Conservation (phyloP, 306 rosid genomes). For the Casuarina glauca region DNA sequence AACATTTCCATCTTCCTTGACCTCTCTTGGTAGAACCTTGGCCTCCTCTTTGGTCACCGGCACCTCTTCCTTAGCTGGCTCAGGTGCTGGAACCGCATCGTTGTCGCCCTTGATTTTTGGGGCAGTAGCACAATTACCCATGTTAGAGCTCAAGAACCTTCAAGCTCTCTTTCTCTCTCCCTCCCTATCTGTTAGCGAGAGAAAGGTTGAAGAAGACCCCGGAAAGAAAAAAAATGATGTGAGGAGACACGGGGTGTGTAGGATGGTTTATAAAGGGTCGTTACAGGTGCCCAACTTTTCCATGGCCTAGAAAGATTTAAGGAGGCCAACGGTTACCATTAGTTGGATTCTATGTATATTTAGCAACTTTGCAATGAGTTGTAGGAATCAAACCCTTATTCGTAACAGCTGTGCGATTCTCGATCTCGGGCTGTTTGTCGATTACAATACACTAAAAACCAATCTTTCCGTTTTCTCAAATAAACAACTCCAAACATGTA, state of each 20-base stretch:
- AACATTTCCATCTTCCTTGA: neutral
- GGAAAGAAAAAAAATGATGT: neutral
- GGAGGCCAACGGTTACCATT: too few species aligned
- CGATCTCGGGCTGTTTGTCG: too few species aligned
- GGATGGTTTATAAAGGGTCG: too few species aligned
- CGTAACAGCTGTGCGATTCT: too few species aligned
- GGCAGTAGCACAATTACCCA: constrained; percentile 35
- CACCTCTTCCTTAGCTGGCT: constrained; percentile 8
- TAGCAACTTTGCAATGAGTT: too few species aligned
- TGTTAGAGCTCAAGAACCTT: neutral
- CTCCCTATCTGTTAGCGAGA: constrained; percentile 23
- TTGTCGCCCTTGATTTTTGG: constrained; percentile 35
- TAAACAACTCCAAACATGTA: too few species aligned
- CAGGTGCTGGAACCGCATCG: neutral
- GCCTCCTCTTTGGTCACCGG: neutral
- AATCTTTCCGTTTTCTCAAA: too few species aligned
- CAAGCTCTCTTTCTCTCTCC: neutral
- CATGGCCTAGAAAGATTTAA: too few species aligned
- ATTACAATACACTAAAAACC: too few species aligned
- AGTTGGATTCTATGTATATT: too few species aligned
- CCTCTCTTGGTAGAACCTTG: neutral
- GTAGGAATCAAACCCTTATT: too few species aligned
- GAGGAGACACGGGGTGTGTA: neutral
- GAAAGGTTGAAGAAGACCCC: constrained; percentile 28
- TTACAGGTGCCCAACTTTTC: too few species aligned